Percentiles rank a stretch among this genome's conserved stretches.
Evolutionary conservation across 2,329 filamentous ascomycete genomes (phyloP).

Genomic region (Aspergillus proliferans): DNA sequence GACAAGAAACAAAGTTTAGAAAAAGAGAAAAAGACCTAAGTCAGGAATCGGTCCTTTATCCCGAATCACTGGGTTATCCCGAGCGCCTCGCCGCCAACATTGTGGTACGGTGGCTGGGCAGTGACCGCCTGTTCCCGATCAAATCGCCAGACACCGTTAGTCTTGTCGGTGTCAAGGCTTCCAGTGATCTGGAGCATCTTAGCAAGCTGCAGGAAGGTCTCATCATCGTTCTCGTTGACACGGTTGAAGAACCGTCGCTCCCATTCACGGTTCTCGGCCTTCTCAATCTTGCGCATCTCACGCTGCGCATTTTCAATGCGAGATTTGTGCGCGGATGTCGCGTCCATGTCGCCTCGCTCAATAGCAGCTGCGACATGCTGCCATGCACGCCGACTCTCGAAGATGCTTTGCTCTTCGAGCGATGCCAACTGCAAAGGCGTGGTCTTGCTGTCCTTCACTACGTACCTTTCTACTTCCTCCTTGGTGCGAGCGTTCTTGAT

Average conservation of each 20-base stretch:
- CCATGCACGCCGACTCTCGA: conserved; percentile 87
- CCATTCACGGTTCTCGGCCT: conserved; percentile 70
- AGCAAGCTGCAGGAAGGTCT: conserved; percentile 39
- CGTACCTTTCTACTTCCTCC: conserved; percentile 52
- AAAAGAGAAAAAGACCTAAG: background rate
- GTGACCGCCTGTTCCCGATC: conserved; percentile 49
- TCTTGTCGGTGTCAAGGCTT: conserved; percentile 56
- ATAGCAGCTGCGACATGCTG: conserved; percentile 76
- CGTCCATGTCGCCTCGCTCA: conserved; percentile 74
- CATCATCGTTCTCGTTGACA: conserved; percentile 28
- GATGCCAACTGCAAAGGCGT: conserved; percentile 67
- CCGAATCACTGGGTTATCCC: conserved; percentile 22
- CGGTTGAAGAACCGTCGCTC: conserved; percentile 72
- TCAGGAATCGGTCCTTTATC: background rate
- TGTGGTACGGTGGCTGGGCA: conserved; percentile 39
- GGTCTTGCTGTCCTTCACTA: conserved; percentile 51
- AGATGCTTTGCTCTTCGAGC: conserved; percentile 72
- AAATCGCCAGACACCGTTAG: conserved; percentile 65
- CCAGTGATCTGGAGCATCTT: conserved; percentile 33
- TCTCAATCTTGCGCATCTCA: conserved; percentile 66
- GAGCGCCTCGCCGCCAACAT: conserved; percentile 34
- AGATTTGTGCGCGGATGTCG: conserved; percentile 69
- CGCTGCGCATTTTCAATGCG: conserved; percentile 88
- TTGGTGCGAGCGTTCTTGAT: conserved; percentile 62
- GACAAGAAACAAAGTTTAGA: background rate